Conservation (phyloP, 1,139 yeast species). For the Saccharomycopsis phalli region DNA sequence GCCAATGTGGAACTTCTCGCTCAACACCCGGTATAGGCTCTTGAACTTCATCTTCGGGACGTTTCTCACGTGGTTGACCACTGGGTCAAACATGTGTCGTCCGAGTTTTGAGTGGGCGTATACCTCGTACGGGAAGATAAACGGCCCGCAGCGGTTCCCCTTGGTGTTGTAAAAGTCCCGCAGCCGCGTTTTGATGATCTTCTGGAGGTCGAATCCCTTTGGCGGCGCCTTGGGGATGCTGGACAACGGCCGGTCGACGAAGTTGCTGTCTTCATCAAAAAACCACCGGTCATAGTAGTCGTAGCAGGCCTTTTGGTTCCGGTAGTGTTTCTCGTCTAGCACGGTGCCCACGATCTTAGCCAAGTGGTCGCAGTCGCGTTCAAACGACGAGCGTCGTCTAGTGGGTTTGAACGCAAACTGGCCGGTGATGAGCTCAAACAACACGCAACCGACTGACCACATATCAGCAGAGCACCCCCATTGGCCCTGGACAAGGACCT, state of each 20-base stretch:
- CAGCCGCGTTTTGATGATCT: conserved; percentile 8
- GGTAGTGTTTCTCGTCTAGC: conserved; percentile 13
- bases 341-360: conserved; percentile 15
- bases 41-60: conserved; percentile 44
- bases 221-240: conserved; percentile 16
- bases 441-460: conserved; percentile 66
- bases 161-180: conserved; percentile 13
- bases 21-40: conserved; percentile 40
- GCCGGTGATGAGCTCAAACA: conserved; percentile 68
- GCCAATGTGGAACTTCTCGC: conserved; percentile 63
- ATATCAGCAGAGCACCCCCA: conserved; percentile 76
- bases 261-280: conserved; percentile 14
- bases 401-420: conserved; percentile 67
- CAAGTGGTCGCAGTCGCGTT: conserved; percentile 18
- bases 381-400: conserved; percentile 29
- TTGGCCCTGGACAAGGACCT: conserved; percentile 46
- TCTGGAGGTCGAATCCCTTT: conserved; percentile 12
- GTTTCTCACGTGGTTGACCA: conserved; percentile 3
- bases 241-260: conserved; percentile 2
- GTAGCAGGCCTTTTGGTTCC: conserved; percentile 12
- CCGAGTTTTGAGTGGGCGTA: conserved; percentile 9
- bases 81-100: conserved; percentile 9
- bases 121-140: conserved; percentile 20
- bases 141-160: conserved; percentile 19
- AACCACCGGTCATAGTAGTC: conserved; percentile 18